Evolutionary conservation across 202 grass and related monocot genomes (phyloP).

Genomic region (Cymbopogon flexuosus): DNA sequence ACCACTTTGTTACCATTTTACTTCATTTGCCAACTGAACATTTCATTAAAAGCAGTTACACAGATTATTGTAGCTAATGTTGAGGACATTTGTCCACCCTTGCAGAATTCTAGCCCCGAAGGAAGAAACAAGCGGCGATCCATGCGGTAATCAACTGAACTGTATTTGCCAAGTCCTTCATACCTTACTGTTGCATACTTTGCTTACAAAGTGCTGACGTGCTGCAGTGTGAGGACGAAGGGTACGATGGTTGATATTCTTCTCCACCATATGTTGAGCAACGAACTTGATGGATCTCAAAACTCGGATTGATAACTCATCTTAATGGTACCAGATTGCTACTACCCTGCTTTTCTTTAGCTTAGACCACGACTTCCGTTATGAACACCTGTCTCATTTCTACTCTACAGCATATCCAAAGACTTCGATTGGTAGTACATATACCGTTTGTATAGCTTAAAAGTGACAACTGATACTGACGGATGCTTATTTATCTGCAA

Average conservation of each 20-base stretch:
- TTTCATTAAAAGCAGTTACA: background rate
- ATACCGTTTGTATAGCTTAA: slow-evolving; percentile 1
- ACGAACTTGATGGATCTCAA: slow-evolving; percentile 66
- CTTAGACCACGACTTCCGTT: background rate
- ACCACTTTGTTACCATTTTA: background rate
- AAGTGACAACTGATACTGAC: background rate
- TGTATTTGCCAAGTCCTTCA: background rate
- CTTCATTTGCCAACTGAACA: background rate
- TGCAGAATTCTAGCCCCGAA: slow-evolving; percentile 36
- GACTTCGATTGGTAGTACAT: background rate
- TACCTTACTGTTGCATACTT: slow-evolving; percentile 8
- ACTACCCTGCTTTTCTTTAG: background rate
- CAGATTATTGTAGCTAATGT: background rate
- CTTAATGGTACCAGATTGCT: slow-evolving; percentile 19
- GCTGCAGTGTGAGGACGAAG: slow-evolving; percentile 55
- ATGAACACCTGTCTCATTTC: background rate
- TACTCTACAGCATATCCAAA: background rate
- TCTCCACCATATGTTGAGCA: slow-evolving; percentile 85
- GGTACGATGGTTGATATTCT: slow-evolving; percentile 78
- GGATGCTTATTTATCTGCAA: background rate
- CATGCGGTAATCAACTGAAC: slow-evolving; percentile 46
- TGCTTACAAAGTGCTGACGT: slow-evolving; percentile 19
- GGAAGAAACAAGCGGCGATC: slow-evolving; percentile 36
- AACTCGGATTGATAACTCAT: slow-evolving; percentile 36
- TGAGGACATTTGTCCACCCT: background rate